Percentiles rank a stretch among this genome's conserved stretches.
Conservation (phyloP, 2,329 filamentous ascomycete genomes). For the Neofusicoccum cordaticola region DNA sequence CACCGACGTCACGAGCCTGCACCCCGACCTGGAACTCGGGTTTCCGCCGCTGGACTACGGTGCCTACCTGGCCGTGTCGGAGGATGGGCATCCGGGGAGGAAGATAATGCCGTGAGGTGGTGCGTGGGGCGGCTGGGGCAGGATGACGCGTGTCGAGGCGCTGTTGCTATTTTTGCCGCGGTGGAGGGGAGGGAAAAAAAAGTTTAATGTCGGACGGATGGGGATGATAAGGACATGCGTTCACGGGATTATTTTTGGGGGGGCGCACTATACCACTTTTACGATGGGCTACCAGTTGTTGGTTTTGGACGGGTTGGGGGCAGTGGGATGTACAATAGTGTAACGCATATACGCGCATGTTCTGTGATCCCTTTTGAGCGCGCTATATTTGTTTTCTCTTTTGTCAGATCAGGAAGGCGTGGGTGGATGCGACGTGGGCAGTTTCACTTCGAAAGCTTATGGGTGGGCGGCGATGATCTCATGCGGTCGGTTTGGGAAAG, state of each 20-base stretch:
- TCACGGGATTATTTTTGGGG: background rate
- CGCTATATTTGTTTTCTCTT: background rate
- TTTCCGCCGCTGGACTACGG: background rate
- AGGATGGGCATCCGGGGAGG: background rate
- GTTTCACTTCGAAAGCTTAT: background rate
- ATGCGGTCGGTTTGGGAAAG: background rate
- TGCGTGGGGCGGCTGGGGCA: too few species aligned
- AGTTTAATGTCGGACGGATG: background rate
- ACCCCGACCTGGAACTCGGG: background rate
- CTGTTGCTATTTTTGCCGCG: background rate
- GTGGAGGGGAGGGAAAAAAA: background rate
- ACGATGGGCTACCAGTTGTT: background rate
- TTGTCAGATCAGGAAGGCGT: background rate
- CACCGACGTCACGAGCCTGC: background rate
- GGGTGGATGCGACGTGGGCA: background rate
- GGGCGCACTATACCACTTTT: background rate
- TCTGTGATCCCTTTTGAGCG: background rate
- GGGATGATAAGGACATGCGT: background rate
- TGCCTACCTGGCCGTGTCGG: background rate
- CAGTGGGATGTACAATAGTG: too few species aligned
- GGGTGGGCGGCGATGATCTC: background rate
- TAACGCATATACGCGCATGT: background rate
- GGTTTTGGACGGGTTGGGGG: background rate
- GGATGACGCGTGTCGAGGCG: background rate
- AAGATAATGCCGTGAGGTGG: background rate